Evolutionary conservation across 495 filamentous ascomycete species (phyloP), one percentile per base, ranked within the genome.

Genomic region (Aspergillus sclerotiicarbonarius): DNA sequence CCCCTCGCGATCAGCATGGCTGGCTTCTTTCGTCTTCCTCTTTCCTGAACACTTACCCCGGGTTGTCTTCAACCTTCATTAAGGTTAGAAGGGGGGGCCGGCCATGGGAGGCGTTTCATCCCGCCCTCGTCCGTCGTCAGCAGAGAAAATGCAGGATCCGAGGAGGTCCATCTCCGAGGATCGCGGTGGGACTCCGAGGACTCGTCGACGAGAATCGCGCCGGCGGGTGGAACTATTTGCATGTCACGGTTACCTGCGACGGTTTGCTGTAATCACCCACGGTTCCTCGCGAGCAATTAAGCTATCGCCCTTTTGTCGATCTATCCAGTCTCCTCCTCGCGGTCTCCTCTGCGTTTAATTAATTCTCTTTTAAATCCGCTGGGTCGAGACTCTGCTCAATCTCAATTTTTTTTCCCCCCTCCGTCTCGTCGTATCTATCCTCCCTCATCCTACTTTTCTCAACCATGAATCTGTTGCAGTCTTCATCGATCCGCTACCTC

Each of bases 271-370:
- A 43, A 53, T 31, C 43, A 49, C 50, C 52, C 33, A 60, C 50
- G 54, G 57, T 66, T 66, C 56, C 32, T 57, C 55, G 19, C 20
- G 54, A 37, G 29, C 49, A 57, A 53, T 63, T 63, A 60, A 63
- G 58, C 64, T 63, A 29, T 51, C 31, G 18, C 47, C 16, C 29
- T 31, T 16, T 56, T 20, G 58, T 55, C 53, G 61, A 67, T 63
- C 57, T 25, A 25, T 25, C 25, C 25, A 25, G 25, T 25, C 16
- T 56, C 50, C 48, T 29, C 46, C 20, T 56, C 37, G 30, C 33
- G 16, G 12, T 13, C 15, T 50, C 15, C 41, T 21, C 18, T 46
- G 8, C 3, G 25, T 31, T 32, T 50, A 29, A 29, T 56, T 51
- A 20, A 41, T 35, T 52, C 49, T 29, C 44, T 19, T 53, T 29